Base-by-base conservation (phyloP, 2,329 filamentous ascomycete genomes). In the Cercospora beticola region DNA sequence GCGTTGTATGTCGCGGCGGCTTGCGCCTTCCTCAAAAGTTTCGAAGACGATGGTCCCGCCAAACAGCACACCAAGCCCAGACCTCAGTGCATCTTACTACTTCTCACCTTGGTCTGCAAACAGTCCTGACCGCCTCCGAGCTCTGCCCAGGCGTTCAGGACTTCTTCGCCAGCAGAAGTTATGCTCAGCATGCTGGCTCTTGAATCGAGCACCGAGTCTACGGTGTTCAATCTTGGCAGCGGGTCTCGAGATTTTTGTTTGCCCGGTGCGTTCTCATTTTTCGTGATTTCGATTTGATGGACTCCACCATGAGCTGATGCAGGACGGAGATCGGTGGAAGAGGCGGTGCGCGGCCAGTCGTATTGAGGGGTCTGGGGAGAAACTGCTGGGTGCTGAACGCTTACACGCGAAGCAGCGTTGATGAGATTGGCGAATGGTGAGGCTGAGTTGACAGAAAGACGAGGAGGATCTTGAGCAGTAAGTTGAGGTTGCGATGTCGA, bases 131-230 rank as follows among this genome's bases (percentile, higher is more conserved):
- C 69, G 16, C 82, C 82, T 7, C 82, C 82, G 26, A 84, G 69
- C 66, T 79, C 82, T 10, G 80, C 80, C 82, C 82, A 84, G 16
- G 82, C 82, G 65, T 81, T 81, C 30, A 83, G 73, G 7, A 84
- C 80, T 70, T 84, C 82, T 33, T 83, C 82, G 52, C 80, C 81
- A 4, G 82, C 81, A 67, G 81, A 83, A 58, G 77, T 76, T 57
- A 73, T 71, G 59, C 73, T 74, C 16, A 73, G 56, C 57, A 78
- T 64, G 62, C 72, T 76, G 18, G 70, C 67, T 30, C 67, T 30
- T 18, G 63, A 31, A 23, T 71, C 66, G 21, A 66, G 30, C 18
- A 68, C 49, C 18, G 63, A 46, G 28, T 72, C 65, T 40, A 70
- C 64, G 16, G 68, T 71, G 49, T 70, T 67, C n/a, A 71, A 58